Conservation (phyloP, 176 grass and related monocot species). For the Carex kokanica region DNA sequence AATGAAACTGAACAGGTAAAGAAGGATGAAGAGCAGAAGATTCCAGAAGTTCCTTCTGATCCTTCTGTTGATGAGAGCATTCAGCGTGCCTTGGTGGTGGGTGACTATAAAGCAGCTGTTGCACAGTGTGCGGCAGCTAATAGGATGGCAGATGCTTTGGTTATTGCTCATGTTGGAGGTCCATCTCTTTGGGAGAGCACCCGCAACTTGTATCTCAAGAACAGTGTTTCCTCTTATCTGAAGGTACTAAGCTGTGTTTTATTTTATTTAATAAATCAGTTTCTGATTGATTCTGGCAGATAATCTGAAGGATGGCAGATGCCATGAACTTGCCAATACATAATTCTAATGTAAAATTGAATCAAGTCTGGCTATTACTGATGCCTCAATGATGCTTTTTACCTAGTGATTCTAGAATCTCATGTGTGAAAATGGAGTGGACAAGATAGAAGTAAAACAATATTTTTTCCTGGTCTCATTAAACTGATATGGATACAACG, state of each 20-base stretch:
- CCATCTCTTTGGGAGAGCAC: slow-evolving; percentile 83
- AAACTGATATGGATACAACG: background rate
- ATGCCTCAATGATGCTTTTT: background rate
- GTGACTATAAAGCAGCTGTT: slow-evolving; percentile 94
- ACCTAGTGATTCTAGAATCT: background rate
- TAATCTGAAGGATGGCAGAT: background rate
- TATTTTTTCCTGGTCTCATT: background rate
- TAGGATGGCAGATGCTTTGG: slow-evolving; percentile 98
- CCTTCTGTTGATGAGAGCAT: slow-evolving; percentile 71
- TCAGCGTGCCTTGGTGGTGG: slow-evolving; percentile 90
- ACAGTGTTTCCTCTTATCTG: slow-evolving; percentile 69
- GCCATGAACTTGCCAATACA: background rate
- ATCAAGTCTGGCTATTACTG: background rate
- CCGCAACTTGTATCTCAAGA: slow-evolving; percentile 77
- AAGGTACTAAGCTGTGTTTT: slow-evolving; percentile 45
- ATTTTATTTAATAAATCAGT: background rate
- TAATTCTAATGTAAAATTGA: slow-evolving; percentile 2
- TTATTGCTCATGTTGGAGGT: slow-evolving; percentile 95
- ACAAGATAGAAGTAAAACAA: background rate
- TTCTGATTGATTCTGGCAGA: slow-evolving; percentile 2
- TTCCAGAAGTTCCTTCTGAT: slow-evolving; percentile 38
- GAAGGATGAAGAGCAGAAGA: slow-evolving; percentile 47
- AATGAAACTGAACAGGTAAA: slow-evolving; percentile 42
- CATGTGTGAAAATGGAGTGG: background rate
- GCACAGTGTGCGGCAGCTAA: slow-evolving; percentile 74